phyloP scores from a whole-genome alignment of 2,329 filamentous ascomycete species.

The Arthrobotrys sinensis region DNA sequence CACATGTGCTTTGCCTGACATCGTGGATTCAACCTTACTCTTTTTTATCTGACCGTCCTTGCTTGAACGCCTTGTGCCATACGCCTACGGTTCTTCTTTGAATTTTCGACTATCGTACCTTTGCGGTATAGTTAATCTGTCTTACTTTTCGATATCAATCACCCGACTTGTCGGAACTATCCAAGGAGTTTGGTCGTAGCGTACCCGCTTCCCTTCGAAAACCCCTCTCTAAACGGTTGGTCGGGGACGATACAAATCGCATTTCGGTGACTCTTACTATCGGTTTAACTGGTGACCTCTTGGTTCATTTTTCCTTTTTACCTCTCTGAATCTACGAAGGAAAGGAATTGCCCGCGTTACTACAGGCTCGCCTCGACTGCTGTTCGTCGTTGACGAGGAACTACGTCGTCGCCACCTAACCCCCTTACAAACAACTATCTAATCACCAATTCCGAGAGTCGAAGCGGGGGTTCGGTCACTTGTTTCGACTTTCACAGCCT shows the following conservation, averaged over 20 bases:
- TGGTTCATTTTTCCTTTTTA: background rate
- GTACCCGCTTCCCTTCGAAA: background rate
- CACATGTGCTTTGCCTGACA: constrained; percentile 44
- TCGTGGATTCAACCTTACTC: constrained; percentile 11
- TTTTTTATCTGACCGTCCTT: background rate
- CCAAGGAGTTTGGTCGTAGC: constrained; percentile 2
- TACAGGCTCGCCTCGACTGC: constrained; percentile 4
- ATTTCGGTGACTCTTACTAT: constrained; percentile 15
- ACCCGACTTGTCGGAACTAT: constrained; percentile 19
- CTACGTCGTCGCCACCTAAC: constrained; percentile 15
- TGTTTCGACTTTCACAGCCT: constrained; percentile 49
- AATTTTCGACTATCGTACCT: background rate
- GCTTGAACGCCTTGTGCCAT: background rate
- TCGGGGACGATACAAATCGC: constrained; percentile 22
- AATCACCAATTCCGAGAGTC: constrained; percentile 39
- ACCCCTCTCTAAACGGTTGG: constrained; percentile 5
- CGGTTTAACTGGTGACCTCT: background rate
- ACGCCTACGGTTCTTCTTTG: background rate
- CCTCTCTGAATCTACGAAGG: background rate
- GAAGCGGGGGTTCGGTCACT: constrained; percentile 58
- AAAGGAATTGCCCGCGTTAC: background rate
- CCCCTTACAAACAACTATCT: constrained; percentile 8
- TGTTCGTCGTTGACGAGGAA: background rate
- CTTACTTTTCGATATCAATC: constrained; percentile 27
- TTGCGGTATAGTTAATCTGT: constrained; percentile 1